Percentiles rank a stretch among this genome's conserved stretches.
These are phyloP conservation scores for Austroboletus eburneus DNA, from an alignment of 768 basidiomycete species.

Conservation along the genomic window DNA sequence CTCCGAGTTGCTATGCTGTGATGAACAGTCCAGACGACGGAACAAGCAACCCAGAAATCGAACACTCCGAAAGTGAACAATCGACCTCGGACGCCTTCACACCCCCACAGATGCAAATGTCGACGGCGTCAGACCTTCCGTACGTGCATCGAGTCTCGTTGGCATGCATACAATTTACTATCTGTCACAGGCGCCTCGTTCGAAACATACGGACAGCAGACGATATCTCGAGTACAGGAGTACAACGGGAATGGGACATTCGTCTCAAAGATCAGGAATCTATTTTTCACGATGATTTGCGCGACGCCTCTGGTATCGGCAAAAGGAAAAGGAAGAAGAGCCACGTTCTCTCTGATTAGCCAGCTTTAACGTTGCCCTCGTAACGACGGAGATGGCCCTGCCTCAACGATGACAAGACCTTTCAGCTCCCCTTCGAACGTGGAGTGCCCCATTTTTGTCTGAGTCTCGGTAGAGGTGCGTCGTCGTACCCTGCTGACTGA, in stretches of 20 bases:
- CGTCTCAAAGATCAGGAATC: constrained; percentile 62
- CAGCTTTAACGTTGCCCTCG: too few relatives aligned
- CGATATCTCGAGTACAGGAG: constrained; percentile 17
- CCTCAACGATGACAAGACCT: too few relatives aligned
- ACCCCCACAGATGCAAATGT: constrained; percentile 9
- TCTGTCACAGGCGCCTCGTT: constrained; percentile 54
- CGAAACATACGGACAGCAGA: constrained; percentile 57
- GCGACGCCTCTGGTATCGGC: constrained; percentile 72
- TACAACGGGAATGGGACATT: constrained; percentile 71
- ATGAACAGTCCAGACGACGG: constrained; percentile 8
- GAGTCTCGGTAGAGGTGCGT: too few relatives aligned
- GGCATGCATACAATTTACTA: background rate
- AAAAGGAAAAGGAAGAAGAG: constrained; percentile 41
- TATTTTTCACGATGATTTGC: constrained; percentile 69
- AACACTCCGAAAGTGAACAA: constrained; percentile 10
- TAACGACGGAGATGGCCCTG: too few relatives aligned
- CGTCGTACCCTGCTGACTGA: too few relatives aligned
- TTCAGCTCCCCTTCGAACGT: too few relatives aligned
- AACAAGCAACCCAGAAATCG: constrained; percentile 4
- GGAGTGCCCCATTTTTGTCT: too few relatives aligned
- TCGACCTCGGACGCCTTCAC: background rate
- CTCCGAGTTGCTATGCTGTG: constrained; percentile 60
- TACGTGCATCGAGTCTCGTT: background rate
- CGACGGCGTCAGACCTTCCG: constrained; percentile 23
- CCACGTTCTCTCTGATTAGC: too few relatives aligned